Base-by-base conservation (phyloP, 1,139 yeast species). In the Yamadazyma dushanensis region DNA sequence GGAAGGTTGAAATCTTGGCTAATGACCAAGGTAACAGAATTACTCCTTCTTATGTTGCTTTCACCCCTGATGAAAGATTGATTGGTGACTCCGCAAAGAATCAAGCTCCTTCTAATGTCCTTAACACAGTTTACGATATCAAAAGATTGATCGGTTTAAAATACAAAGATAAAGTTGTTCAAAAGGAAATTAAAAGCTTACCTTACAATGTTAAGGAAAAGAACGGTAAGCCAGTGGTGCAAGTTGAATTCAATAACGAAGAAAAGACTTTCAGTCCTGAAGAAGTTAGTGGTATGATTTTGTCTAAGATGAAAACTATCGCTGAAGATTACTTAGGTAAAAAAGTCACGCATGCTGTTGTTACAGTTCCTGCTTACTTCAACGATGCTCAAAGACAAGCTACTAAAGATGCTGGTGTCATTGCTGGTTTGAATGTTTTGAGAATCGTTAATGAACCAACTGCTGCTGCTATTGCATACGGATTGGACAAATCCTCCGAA, bases 351-450 rank as follows among this genome's bases (percentile, higher is more conserved):
- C 94, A 89, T 55, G 96, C 96, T 26, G 97, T 89, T 48, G 95
- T 89, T 47, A 89, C 97, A 32, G 97, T 90, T 40, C 97, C 97
- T 39, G 97, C 97, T 39, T 90, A 90, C 71, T 90, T 90, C 74
- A 92, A 90, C 66, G 97, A 90, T 68, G 95, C 97, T 41, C 97
- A 90, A 73, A 84, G 97, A 75, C 97, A 90, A 68, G 97, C 97
- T 45, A 90, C 97, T 47, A 89, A 90, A 74, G 97, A 89, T 65
- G 97, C 97, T 37, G 97, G 97, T 73, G 77, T 87, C 44, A 90
- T 90, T 74, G 95, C 97, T 32, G 97, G 97, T 53, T 78, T 90
- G 59, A 88, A 86, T 56, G 95, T 90, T 41, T 77, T 89, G 59
- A 84, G 97, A 73, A 89, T 90, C 59, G 95, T 90, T 51, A 90